Conservation (phyloP, 805 yeast species). For the Hagleromyces aurorensis region DNA sequence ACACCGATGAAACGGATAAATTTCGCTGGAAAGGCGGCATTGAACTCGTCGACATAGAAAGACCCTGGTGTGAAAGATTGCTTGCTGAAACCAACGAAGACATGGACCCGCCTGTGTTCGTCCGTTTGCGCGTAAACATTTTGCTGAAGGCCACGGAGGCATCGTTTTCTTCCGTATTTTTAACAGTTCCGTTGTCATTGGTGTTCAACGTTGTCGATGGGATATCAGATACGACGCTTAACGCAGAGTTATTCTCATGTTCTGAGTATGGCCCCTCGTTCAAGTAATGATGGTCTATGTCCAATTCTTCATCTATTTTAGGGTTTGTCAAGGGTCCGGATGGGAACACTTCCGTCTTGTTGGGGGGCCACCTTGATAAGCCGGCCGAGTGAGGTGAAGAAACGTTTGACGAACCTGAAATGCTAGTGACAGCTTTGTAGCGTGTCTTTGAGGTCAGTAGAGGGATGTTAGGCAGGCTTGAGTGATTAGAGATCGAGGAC, state of each 20-base stretch:
- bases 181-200: neutral
- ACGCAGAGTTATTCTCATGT: neutral
- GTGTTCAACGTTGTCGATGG: constrained; percentile 1
- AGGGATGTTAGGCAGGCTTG: too few relatives aligned
- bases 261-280: constrained; percentile 3
- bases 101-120: constrained; percentile 28
- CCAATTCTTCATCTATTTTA: constrained; percentile 1
- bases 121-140: constrained; percentile 27
- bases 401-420: too few relatives aligned
- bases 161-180: constrained; percentile 26
- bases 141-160: constrained; percentile 32
- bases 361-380: too few relatives aligned
- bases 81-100: constrained; percentile 19
- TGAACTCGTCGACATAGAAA: constrained; percentile 3
- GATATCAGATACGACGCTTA: neutral
- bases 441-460: too few relatives aligned
- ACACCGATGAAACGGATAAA: constrained; percentile 18
- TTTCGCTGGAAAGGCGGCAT: constrained; percentile 16
- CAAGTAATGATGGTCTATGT: constrained; percentile 7
- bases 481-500: too few relatives aligned
- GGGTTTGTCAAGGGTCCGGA: too few relatives aligned
- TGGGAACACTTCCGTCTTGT: too few relatives aligned
- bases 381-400: too few relatives aligned
- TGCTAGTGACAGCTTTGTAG: too few relatives aligned
- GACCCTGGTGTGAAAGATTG: constrained; percentile 7